Evolutionary conservation across 108 stramenopile species (phyloP).

Genomic region (Nitzschia palea): DNA sequence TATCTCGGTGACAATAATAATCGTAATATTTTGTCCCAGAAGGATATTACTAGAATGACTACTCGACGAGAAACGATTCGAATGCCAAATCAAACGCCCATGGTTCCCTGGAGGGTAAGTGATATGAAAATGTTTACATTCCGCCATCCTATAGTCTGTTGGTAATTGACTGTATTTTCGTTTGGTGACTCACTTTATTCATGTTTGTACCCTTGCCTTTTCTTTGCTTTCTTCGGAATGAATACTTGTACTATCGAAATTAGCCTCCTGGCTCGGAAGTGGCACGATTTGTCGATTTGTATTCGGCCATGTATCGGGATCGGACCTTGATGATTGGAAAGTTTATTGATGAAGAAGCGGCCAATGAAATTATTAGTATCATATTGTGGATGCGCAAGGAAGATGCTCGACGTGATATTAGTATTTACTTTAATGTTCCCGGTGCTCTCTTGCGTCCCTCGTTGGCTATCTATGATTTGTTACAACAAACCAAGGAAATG

Average conservation of each 20-base stretch:
- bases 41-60: conserved; percentile 1
- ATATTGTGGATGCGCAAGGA: conserved; percentile 79
- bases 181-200: no score
- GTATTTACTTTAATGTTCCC: conserved; percentile 90
- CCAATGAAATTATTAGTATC: conserved; percentile 88
- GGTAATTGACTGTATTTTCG: no score
- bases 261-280: conserved; percentile 69
- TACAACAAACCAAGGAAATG: conserved; percentile 65
- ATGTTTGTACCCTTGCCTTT: background rate
- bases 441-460: conserved; percentile 81
- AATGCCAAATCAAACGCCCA: conserved; percentile 81
- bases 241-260: background rate
- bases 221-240: background rate
- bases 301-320: conserved; percentile 88
- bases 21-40: conserved; percentile 6
- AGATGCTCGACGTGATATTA: conserved; percentile 57
- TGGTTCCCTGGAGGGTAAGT: conserved; percentile 81
- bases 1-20: background rate
- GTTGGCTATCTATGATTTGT: conserved; percentile 88
- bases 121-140: no score
- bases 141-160: no score
- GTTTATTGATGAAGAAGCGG: conserved; percentile 89
- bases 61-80: conserved; percentile 59
- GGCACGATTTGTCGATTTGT: conserved; percentile 81
- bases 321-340: conserved; percentile 87